Conservation (phyloP, 2,329 filamentous ascomycete genomes). For the Fusarium burgessii region DNA sequence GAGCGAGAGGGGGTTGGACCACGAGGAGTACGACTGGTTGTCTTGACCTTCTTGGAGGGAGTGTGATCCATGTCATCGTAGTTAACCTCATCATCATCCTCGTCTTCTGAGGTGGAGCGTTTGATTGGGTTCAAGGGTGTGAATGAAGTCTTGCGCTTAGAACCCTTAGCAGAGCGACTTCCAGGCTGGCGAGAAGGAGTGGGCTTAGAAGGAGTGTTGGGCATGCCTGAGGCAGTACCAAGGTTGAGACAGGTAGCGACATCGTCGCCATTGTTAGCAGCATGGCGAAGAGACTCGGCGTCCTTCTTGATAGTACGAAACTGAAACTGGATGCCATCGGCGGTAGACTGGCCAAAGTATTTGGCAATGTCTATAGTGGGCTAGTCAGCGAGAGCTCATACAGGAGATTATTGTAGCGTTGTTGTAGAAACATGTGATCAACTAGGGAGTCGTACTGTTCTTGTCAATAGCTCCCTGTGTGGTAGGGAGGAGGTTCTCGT, state of each 20-base stretch:
- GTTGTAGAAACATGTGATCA: not conserved
- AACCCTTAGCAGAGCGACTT: slow-evolving; percentile 44
- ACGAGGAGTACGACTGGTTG: slow-evolving; percentile 35
- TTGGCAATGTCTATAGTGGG: slow-evolving; percentile 65
- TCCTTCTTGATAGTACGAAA: slow-evolving; percentile 68
- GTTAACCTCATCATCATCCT: slow-evolving; percentile 47
- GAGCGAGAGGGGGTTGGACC: slow-evolving; percentile 47
- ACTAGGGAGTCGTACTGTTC: slow-evolving; percentile 53
- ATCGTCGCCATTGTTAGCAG: slow-evolving; percentile 59
- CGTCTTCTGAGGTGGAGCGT: slow-evolving; percentile 43
- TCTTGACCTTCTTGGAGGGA: slow-evolving; percentile 53
- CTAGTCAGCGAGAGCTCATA: slow-evolving; percentile 5
- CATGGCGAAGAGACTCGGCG: slow-evolving; percentile 60
- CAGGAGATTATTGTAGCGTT: not conserved
- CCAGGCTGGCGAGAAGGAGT: slow-evolving; percentile 38
- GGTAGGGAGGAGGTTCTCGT: slow-evolving; percentile 52
- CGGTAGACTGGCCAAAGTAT: slow-evolving; percentile 70
- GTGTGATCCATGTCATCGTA: slow-evolving; percentile 53
- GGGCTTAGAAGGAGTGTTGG: slow-evolving; percentile 49
- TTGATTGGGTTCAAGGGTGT: slow-evolving; percentile 42
- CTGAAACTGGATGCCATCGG: slow-evolving; percentile 70
- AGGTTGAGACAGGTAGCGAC: slow-evolving; percentile 56
- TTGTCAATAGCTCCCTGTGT: slow-evolving; percentile 55
- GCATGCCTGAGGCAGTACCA: slow-evolving; percentile 38
- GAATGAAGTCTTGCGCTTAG: slow-evolving; percentile 44